Evolutionary conservation across 164 flowering plant genomes (phyloP).

Genomic region (Chimonanthus praecox): DNA sequence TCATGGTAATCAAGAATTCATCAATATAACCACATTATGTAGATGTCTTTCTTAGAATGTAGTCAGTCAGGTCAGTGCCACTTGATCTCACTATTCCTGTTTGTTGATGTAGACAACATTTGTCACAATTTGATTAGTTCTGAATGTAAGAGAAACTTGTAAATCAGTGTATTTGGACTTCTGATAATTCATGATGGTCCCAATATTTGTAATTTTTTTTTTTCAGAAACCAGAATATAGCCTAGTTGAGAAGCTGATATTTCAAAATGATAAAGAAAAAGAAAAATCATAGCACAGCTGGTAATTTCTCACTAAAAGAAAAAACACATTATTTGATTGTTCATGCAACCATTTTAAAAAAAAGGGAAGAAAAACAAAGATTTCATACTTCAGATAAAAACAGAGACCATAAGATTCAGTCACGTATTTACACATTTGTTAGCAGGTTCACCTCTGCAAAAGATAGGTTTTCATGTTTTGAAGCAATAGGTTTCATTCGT

Average conservation of each 20-base stretch:
- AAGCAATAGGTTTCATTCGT: constrained; percentile 79
- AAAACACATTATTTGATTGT: too few species aligned
- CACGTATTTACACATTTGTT: not conserved
- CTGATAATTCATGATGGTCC: not conserved
- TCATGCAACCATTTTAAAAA: not conserved
- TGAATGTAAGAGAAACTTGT: not conserved
- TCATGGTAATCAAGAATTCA: too few species aligned
- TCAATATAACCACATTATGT: too few species aligned
- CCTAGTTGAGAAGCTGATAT: too few species aligned
- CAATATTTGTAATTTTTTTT: too few species aligned
- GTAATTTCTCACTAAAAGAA: too few species aligned
- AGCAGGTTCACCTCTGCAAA: constrained; percentile 68
- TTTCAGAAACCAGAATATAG: too few species aligned
- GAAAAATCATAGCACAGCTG: too few species aligned
- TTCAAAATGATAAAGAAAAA: too few species aligned
- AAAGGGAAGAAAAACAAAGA: not conserved
- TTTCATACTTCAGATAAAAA: not conserved
- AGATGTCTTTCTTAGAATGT: too few species aligned
- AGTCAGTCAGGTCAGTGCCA: too few species aligned
- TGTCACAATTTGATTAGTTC: not conserved
- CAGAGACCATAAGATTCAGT: not conserved
- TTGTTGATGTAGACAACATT: not conserved
- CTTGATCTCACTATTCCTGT: not conserved
- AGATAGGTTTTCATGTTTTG: constrained; percentile 41
- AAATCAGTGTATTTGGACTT: too few species aligned